Percentiles rank a stretch among this genome's conserved stretches.
These are phyloP conservation scores for Aspergillus incahuasiensis DNA, from an alignment of 495 filamentous ascomycete genomes.

Conservation along the genomic window DNA sequence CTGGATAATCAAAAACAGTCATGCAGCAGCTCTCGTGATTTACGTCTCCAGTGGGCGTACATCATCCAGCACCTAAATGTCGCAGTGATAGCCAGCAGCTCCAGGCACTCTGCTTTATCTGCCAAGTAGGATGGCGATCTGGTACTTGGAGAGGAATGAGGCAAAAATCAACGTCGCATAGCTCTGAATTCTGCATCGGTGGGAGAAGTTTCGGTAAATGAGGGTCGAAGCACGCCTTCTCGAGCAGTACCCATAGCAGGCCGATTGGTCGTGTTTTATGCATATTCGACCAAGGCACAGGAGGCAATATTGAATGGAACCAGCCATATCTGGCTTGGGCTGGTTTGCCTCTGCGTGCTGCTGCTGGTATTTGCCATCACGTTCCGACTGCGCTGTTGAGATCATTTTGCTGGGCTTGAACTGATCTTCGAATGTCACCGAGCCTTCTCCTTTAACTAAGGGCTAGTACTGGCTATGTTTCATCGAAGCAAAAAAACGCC, in stretches of 20 bases:
- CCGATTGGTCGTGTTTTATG: constrained; percentile 5
- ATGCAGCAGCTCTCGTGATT: constrained; percentile 2
- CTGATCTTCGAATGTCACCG: background rate
- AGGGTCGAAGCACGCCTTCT: background rate
- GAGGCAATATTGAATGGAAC: constrained; percentile 14
- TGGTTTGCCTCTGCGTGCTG: background rate
- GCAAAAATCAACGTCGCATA: background rate
- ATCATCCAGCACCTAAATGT: background rate
- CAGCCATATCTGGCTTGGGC: background rate
- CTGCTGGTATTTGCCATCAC: constrained; percentile 2
- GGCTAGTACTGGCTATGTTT: constrained; percentile 11
- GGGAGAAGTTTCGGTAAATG: background rate
- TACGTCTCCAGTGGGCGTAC: background rate
- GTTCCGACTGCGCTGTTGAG: background rate
- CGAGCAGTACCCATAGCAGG: background rate
- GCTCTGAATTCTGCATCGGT: background rate
- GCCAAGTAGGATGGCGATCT: constrained; percentile 5
- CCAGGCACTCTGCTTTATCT: background rate
- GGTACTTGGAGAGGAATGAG: background rate
- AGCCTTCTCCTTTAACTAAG: background rate
- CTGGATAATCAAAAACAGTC: background rate
- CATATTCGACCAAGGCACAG: constrained; percentile 10
- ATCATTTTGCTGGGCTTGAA: background rate
- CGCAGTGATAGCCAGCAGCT: background rate
- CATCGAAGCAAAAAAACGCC: constrained; percentile 3